Percentiles rank a stretch among this genome's conserved stretches.
Conservation (phyloP, 805 yeast genomes). For the Isabelozyma pseudorhagii region DNA sequence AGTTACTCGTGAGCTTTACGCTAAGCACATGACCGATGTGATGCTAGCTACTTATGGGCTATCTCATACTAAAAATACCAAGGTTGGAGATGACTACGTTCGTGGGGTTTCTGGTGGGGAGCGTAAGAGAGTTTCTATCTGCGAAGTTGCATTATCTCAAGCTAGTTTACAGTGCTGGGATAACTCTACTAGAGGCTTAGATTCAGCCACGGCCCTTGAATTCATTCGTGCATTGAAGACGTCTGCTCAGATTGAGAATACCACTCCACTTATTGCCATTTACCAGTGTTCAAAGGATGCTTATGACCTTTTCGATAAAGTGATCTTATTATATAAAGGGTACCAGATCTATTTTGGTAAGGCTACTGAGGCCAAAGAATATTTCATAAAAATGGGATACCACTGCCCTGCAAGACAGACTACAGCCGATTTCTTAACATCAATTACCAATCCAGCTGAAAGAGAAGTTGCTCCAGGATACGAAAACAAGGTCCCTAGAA, state of each 20-base stretch:
- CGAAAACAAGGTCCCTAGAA: slow-evolving; percentile 25
- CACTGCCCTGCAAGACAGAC: slow-evolving; percentile 41
- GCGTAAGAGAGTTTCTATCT: slow-evolving; percentile 67
- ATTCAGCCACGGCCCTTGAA: slow-evolving; percentile 68
- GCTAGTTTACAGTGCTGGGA: slow-evolving; percentile 62
- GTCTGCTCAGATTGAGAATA: slow-evolving; percentile 51
- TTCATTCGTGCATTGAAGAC: slow-evolving; percentile 59
- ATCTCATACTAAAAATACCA: slow-evolving; percentile 57
- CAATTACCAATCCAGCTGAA: slow-evolving; percentile 29
- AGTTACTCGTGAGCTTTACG: slow-evolving; percentile 49
- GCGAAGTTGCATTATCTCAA: slow-evolving; percentile 56
- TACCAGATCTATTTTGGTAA: slow-evolving; percentile 62
- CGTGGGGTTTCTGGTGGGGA: slow-evolving; percentile 76
- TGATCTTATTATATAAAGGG: slow-evolving; percentile 58
- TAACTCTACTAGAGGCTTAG: slow-evolving; percentile 69
- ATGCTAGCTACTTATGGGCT: slow-evolving; percentile 55
- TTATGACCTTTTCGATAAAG: slow-evolving; percentile 58
- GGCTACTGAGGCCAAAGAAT: slow-evolving; percentile 44
- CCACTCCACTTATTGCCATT: slow-evolving; percentile 62
- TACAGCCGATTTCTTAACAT: slow-evolving; percentile 30
- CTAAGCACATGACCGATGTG: slow-evolving; percentile 52
- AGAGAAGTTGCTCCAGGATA: slow-evolving; percentile 32
- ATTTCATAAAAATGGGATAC: slow-evolving; percentile 34
- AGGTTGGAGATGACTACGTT: slow-evolving; percentile 64
- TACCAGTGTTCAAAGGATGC: slow-evolving; percentile 69